These are phyloP conservation scores for Fagopyrum esculentum DNA, from an alignment of 148 eudicot genomes.

Conservation along the genomic window DNA sequence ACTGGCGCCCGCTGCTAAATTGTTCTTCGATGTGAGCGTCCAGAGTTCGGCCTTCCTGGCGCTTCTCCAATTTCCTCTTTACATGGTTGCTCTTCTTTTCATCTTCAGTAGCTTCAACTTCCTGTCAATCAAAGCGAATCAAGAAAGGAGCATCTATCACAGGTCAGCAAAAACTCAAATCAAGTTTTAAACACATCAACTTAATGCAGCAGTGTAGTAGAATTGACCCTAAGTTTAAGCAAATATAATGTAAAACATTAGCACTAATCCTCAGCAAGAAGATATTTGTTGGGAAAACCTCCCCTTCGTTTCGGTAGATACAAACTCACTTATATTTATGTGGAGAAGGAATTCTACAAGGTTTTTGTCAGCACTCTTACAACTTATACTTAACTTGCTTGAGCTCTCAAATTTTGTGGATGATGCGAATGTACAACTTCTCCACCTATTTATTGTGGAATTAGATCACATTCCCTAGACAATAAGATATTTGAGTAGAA, in stretches of 20 bases:
- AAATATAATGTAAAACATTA: not conserved
- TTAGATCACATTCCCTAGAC: too few species aligned
- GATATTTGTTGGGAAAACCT: not conserved
- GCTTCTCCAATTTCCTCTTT: constrained; percentile 10
- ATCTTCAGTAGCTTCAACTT: constrained; percentile 10
- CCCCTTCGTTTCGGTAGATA: too few species aligned
- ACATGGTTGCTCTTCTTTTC: constrained; percentile 9
- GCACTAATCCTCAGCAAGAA: not conserved
- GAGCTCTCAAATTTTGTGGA: too few species aligned
- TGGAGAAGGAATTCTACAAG: too few species aligned
- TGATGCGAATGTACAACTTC: too few species aligned
- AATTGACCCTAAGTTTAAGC: not conserved
- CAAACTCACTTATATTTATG: too few species aligned
- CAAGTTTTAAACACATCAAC: not conserved
- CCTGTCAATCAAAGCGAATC: not conserved
- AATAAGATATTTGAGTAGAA: too few species aligned
- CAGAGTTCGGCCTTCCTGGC: constrained; percentile 5
- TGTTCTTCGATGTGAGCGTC: constrained; percentile 14
- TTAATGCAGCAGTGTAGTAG: not conserved
- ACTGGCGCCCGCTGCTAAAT: constrained; percentile 6
- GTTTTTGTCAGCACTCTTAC: too few species aligned
- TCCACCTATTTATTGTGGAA: too few species aligned
- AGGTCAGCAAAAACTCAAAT: not conserved
- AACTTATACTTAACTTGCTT: too few species aligned
- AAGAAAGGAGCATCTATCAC: not conserved